Evolutionary conservation across 1,139 yeast genomes (phyloP).

Genomic region (Taphrina sp.): DNA sequence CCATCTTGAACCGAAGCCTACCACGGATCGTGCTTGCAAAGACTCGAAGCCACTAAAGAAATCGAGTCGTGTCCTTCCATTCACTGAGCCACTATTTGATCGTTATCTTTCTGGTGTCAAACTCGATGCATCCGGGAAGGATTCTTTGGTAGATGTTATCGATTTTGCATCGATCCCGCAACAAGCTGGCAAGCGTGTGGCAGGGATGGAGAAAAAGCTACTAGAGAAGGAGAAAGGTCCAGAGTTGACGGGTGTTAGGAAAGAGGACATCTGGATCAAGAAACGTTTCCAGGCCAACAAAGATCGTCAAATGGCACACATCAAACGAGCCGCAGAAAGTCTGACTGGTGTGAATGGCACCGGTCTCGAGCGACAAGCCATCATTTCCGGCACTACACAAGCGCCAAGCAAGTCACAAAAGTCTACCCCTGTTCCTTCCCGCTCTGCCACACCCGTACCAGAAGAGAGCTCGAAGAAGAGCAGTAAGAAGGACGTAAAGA

Average conservation of each 20-base stretch:
- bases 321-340: constrained; percentile 27
- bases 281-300: constrained; percentile 28
- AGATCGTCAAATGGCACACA: constrained; percentile 29
- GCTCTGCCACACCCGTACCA: constrained; percentile 22
- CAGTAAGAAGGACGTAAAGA: constrained; percentile 26
- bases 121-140: constrained; percentile 20
- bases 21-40: too few relatives aligned
- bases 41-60: constrained; percentile 6
- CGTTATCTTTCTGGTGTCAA: constrained; percentile 1
- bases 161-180: constrained; percentile 28
- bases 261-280: constrained; percentile 29
- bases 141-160: constrained; percentile 2
- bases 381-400: constrained; percentile 16
- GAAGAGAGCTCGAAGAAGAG: constrained; percentile 13
- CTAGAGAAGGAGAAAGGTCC: constrained; percentile 30
- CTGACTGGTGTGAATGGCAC: constrained; percentile 24
- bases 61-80: constrained; percentile 12
- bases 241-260: constrained; percentile 20
- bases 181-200: constrained; percentile 25
- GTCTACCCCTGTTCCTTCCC: constrained; percentile 22
- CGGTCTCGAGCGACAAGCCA: constrained; percentile 28
- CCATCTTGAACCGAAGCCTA: too few relatives aligned
- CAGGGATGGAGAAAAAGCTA: constrained; percentile 30
- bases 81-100: constrained; percentile 23
- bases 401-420: constrained; percentile 1